phyloP scores from a whole-genome alignment of 257 asterid genomes.

The Petrea volubilis region DNA sequence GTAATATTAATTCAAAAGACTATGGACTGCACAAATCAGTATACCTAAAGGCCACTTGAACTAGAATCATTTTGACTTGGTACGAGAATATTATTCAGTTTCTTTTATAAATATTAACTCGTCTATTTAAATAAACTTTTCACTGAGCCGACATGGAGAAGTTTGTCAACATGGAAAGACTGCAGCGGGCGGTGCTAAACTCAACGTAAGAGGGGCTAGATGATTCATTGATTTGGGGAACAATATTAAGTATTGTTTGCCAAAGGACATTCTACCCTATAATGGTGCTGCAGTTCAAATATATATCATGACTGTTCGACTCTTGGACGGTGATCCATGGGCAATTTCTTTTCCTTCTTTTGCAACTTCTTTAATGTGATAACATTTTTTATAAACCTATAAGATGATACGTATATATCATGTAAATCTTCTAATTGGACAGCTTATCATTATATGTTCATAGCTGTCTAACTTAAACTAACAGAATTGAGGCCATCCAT shows the following conservation, averaged over 20 bases:
- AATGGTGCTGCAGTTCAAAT: background rate
- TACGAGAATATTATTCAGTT: background rate
- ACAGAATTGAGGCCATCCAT: background rate
- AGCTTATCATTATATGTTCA: background rate
- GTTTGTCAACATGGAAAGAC: background rate
- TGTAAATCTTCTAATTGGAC: background rate
- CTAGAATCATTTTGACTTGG: background rate
- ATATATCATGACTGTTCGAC: background rate
- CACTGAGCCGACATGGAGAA: background rate
- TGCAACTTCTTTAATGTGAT: background rate
- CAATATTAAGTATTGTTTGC: background rate
- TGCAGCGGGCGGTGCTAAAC: background rate
- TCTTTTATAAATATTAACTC: background rate
- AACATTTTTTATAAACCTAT: background rate
- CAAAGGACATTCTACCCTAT: background rate
- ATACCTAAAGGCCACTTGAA: background rate
- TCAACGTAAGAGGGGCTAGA: background rate
- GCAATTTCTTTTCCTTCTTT: background rate
- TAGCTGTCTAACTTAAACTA: background rate
- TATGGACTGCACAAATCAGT: background rate
- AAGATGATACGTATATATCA: background rate
- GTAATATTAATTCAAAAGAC: background rate
- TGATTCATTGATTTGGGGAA: background rate
- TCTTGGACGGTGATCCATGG: background rate
- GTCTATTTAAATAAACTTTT: background rate